Percentiles rank a stretch among this genome's conserved stretches.
Conservation (phyloP, 805 yeast genomes). For the Metschnikowia drakensbergensis region DNA sequence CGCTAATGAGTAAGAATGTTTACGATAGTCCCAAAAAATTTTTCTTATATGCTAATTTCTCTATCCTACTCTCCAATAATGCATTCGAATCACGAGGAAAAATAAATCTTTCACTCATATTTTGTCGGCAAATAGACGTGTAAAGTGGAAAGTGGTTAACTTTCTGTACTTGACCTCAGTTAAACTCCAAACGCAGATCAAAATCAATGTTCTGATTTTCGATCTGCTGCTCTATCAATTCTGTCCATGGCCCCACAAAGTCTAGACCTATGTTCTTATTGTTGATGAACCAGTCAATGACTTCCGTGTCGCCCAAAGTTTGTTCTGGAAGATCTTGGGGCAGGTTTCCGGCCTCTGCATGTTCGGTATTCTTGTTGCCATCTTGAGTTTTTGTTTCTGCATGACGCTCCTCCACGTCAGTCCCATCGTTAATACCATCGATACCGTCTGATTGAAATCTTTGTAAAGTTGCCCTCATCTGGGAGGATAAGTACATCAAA, state of each 20-base stretch:
- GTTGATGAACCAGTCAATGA: slow-evolving; percentile 43
- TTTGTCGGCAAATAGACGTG: background rate
- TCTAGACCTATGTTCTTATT: slow-evolving; percentile 36
- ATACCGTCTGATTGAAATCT: slow-evolving; percentile 7
- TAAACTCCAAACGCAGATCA: slow-evolving; percentile 8
- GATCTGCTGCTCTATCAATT: slow-evolving; percentile 68
- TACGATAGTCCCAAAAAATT: background rate
- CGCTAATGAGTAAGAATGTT: background rate
- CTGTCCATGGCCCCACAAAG: slow-evolving; percentile 72
- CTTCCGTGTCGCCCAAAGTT: slow-evolving; percentile 35
- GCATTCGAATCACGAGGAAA: background rate
- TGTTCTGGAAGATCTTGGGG: background rate
- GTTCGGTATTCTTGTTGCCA: background rate
- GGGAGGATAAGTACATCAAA: slow-evolving; percentile 69
- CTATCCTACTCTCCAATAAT: background rate
- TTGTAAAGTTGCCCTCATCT: slow-evolving; percentile 53
- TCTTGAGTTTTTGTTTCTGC: background rate
- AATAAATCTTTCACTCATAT: background rate
- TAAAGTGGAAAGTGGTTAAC: background rate
- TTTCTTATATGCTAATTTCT: background rate
- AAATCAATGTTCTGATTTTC: slow-evolving; percentile 17
- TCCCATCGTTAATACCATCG: slow-evolving; percentile 1
- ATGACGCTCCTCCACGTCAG: slow-evolving; percentile 11
- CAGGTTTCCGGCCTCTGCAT: background rate
- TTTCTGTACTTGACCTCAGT: background rate